These are phyloP conservation scores for Lanmaoa pseudosensibilis DNA, from an alignment of 768 basidiomycete species.

Conservation along the genomic window DNA sequence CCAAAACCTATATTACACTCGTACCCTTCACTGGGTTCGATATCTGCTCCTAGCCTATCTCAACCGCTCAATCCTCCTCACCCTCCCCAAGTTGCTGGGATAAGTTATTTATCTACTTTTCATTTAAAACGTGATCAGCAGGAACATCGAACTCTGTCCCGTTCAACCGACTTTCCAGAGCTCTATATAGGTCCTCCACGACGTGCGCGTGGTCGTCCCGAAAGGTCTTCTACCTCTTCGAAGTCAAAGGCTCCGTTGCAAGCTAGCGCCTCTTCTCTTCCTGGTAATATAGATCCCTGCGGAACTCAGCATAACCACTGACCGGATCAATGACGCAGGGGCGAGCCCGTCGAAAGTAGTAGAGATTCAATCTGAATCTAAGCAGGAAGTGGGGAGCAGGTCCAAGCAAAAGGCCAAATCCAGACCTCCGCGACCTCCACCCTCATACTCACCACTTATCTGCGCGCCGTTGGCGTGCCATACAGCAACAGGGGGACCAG, in stretches of 20 bases:
- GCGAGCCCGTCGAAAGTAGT: not conserved
- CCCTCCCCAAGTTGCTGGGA: conserved; percentile 8
- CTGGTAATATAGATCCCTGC: conserved; percentile 1
- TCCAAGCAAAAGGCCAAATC: conserved; percentile 24
- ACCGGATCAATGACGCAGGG: conserved; percentile 8
- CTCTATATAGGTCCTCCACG: conserved; percentile 39
- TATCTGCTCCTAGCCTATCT: not conserved
- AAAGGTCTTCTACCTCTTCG: conserved; percentile 48
- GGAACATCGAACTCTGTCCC: conserved; percentile 24
- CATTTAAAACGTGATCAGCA: conserved; percentile 3
- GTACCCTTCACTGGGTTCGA: conserved; percentile 11
- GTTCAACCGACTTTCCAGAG: conserved; percentile 35
- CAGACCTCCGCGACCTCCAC: conserved; percentile 22
- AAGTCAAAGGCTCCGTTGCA: conserved; percentile 39
- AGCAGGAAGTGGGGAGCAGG: not conserved
- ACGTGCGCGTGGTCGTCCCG: conserved; percentile 34
- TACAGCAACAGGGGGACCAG: not conserved
- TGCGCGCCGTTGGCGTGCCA: conserved; percentile 25
- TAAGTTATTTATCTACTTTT: not conserved
- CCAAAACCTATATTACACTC: conserved; percentile 21
- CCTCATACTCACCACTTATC: conserved; percentile 27
- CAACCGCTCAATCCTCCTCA: conserved; percentile 14
- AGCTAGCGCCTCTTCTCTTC: conserved; percentile 1
- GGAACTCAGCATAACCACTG: not conserved
- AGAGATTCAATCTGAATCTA: not conserved